A percentile compares a stretch with the other conserved stretches of the same genome.
Evolutionary conservation across 208 protist genomes (phyloP).

Genomic region (Acanthamoeba culbertsoni): DNA sequence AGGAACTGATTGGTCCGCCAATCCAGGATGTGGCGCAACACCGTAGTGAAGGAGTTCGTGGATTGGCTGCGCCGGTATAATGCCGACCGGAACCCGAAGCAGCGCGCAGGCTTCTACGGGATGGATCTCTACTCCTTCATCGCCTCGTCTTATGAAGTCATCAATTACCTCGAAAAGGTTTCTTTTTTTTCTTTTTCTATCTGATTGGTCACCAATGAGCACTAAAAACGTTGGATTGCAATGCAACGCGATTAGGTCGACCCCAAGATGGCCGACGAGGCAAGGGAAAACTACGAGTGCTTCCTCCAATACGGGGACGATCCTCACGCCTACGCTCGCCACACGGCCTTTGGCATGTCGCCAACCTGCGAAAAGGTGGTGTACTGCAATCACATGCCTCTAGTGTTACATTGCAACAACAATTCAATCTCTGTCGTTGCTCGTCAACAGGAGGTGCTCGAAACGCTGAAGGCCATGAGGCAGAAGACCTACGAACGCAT

Average conservation of each 20-base stretch:
- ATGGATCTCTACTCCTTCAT: slow-evolving; percentile 57
- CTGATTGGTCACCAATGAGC: too few species aligned
- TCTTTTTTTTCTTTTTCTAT: neutral
- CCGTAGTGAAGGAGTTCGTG: slow-evolving; percentile 5
- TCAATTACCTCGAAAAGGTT: slow-evolving; percentile 55
- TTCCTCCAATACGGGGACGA: neutral
- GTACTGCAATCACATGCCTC: neutral
- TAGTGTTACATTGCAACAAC: neutral
- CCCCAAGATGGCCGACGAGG: neutral
- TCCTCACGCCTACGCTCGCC: slow-evolving; percentile 2
- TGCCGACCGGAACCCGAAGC: neutral
- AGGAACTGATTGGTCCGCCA: neutral
- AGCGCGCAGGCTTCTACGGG: slow-evolving; percentile 54
- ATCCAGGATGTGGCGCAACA: slow-evolving; percentile 22
- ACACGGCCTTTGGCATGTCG: neutral
- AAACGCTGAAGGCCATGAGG: neutral
- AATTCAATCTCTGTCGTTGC: neutral
- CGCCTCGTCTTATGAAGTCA: neutral
- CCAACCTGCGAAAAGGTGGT: neutral
- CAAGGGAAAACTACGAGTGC: neutral
- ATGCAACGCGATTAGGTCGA: neutral
- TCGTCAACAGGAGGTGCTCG: neutral
- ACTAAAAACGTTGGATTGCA: neutral
- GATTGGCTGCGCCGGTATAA: slow-evolving; percentile 59
- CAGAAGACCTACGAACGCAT: neutral